Conservation (phyloP, 2,329 filamentous ascomycete species). For the Pseudogymnoascus pannorum region DNA sequence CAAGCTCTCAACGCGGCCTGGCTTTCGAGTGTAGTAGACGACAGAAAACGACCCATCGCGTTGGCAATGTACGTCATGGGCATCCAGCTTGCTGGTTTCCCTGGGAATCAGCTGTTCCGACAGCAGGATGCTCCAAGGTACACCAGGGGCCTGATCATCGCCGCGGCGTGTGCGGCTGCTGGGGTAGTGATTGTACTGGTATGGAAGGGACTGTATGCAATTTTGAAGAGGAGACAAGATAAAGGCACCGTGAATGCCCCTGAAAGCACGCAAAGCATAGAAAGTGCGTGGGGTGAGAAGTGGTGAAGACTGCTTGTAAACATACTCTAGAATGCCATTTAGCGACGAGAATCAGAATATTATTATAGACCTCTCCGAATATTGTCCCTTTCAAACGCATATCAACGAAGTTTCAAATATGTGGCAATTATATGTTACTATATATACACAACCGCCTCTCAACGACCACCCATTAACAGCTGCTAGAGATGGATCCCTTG, state of each 20-base stretch:
- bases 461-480: neutral
- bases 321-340: neutral
- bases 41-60: conserved; percentile 10
- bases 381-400: no score
- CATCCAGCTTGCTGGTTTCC: conserved; percentile 10
- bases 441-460: neutral
- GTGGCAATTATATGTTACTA: neutral
- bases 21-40: conserved; percentile 9
- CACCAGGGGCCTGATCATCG: conserved; percentile 6
- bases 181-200: conserved; percentile 10
- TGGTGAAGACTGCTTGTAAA: neutral
- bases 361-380: no score
- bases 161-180: conserved; percentile 1
- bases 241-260: neutral
- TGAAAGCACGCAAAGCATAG: neutral
- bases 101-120: conserved; percentile 11
- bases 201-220: conserved; percentile 9
- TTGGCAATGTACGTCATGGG: conserved; percentile 12
- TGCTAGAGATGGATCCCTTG: conserved; percentile 19
- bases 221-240: neutral
- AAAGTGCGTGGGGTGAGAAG: neutral
- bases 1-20: conserved; percentile 11
- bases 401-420: no score
- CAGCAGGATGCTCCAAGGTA: conserved; percentile 10
- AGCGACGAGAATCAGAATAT: neutral